These are phyloP conservation scores for Aspergillus heteromorphus DNA, from an alignment of 495 filamentous ascomycete genomes.

Conservation along the genomic window DNA sequence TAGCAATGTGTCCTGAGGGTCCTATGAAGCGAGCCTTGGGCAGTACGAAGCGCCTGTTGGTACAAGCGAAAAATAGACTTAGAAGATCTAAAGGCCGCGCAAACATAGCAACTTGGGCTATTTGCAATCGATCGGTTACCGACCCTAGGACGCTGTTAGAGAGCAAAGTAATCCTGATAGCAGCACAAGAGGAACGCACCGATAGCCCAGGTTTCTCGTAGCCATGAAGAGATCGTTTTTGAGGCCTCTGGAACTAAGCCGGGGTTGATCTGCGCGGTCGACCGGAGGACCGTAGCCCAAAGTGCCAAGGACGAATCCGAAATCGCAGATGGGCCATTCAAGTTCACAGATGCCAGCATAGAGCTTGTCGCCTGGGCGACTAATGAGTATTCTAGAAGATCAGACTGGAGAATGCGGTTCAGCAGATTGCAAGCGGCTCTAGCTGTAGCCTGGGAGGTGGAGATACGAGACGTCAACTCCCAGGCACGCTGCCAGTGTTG, in stretches of 20 bases:
- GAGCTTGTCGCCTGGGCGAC: slow-evolving; percentile 58
- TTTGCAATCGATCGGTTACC: slow-evolving; percentile 34
- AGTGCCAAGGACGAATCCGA: slow-evolving; percentile 72
- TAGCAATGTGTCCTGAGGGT: slow-evolving; percentile 25
- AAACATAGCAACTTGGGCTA: slow-evolving; percentile 35
- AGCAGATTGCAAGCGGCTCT: slow-evolving; percentile 78
- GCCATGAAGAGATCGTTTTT: slow-evolving; percentile 70
- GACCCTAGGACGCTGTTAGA: slow-evolving; percentile 26
- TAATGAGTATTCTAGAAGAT: slow-evolving; percentile 57
- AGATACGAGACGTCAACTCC: slow-evolving; percentile 64
- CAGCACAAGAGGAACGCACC: slow-evolving; percentile 39
- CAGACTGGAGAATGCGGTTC: slow-evolving; percentile 55
- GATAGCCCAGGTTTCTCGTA: slow-evolving; percentile 73
- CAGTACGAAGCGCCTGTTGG: slow-evolving; percentile 28
- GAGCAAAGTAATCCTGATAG: neutral
- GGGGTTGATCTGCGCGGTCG: slow-evolving; percentile 51
- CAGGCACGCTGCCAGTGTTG: slow-evolving; percentile 66
- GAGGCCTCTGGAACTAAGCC: slow-evolving; percentile 58
- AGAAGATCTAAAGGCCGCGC: slow-evolving; percentile 37
- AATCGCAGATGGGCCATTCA: slow-evolving; percentile 75
- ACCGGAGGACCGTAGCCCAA: slow-evolving; percentile 59
- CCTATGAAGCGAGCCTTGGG: slow-evolving; percentile 19
- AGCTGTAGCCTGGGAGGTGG: slow-evolving; percentile 64
- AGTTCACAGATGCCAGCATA: slow-evolving; percentile 67
- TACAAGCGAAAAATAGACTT: slow-evolving; percentile 35